Conservation (phyloP, 164 flowering plant species). For the Nymphaea thermarum region DNA sequence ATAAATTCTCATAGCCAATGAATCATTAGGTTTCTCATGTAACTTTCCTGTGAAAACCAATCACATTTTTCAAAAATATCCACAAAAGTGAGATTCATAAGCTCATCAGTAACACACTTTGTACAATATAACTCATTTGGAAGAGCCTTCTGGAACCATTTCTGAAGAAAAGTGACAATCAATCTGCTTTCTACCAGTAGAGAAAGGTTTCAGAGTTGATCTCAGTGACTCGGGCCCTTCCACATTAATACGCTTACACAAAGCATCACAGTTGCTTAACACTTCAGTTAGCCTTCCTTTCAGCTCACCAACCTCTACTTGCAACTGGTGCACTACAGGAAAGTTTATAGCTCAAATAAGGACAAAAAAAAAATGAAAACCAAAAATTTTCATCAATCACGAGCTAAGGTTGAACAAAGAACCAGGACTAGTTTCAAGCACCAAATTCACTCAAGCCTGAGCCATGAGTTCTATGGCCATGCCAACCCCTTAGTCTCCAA, state of each 20-base stretch:
- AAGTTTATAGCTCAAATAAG: constrained; percentile 4
- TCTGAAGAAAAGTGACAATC: neutral
- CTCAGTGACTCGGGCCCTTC: constrained; percentile 82
- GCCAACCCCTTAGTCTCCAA: neutral
- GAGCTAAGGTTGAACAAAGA: neutral
- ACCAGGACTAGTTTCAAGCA: neutral
- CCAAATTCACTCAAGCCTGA: too few relatives aligned
- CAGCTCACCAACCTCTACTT: constrained; percentile 91
- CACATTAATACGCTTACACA: constrained; percentile 72
- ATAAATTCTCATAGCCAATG: neutral
- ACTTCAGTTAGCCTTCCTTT: constrained; percentile 93
- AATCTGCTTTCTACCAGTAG: constrained; percentile 10
- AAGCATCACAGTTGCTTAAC: constrained; percentile 74
- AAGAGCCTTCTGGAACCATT: neutral
- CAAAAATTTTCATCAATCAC: neutral
- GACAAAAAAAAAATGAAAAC: neutral
- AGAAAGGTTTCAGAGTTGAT: constrained; percentile 58
- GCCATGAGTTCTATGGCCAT: neutral
- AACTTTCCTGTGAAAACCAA: neutral
- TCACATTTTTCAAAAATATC: too few relatives aligned
- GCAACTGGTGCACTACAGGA: constrained; percentile 66
- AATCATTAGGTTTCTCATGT: neutral
- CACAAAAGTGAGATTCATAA: too few relatives aligned
- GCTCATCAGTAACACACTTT: neutral
- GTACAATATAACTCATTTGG: neutral